Evolutionary conservation across 345 rosid genomes (phyloP).

Genomic region (Arabis alpina): DNA sequence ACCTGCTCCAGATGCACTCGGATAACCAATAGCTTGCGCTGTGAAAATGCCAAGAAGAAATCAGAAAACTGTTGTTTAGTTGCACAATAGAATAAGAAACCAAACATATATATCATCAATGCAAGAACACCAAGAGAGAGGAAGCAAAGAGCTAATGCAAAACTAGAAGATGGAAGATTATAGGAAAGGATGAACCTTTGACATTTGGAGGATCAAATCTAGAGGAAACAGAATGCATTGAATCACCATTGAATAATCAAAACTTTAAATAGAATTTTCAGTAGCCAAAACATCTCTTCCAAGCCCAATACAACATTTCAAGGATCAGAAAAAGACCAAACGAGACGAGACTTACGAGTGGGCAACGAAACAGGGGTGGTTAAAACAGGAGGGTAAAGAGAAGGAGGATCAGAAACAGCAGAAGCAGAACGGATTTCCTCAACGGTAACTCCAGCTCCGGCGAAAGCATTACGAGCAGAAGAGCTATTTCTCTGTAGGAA

Average conservation of each 20-base stretch:
- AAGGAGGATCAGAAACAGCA: constrained; percentile 72
- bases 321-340: background rate
- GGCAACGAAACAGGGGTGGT: constrained; percentile 69
- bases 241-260: background rate
- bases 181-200: constrained; percentile 14
- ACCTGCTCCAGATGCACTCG: constrained; percentile 61
- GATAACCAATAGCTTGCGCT: constrained; percentile 68
- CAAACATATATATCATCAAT: too few relatives aligned
- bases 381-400: constrained; percentile 74
- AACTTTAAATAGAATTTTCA: background rate
- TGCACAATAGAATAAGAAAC: too few relatives aligned
- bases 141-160: too few relatives aligned
- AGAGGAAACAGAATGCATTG: background rate
- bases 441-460: constrained; percentile 79
- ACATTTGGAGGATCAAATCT: background rate
- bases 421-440: constrained; percentile 91
- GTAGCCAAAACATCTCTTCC: background rate
- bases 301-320: constrained; percentile 2
- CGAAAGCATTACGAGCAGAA: constrained; percentile 63
- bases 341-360: constrained; percentile 45
- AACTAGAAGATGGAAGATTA: background rate
- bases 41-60: constrained; percentile 33
- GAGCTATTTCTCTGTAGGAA: constrained; percentile 74
- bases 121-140: too few relatives aligned
- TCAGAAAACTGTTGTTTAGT: too few relatives aligned